A percentile compares a stretch with the other conserved stretches of the same genome.
Evolutionary conservation across 306 rosid species (phyloP).

Genomic region (Fragaria nilgerrensis): DNA sequence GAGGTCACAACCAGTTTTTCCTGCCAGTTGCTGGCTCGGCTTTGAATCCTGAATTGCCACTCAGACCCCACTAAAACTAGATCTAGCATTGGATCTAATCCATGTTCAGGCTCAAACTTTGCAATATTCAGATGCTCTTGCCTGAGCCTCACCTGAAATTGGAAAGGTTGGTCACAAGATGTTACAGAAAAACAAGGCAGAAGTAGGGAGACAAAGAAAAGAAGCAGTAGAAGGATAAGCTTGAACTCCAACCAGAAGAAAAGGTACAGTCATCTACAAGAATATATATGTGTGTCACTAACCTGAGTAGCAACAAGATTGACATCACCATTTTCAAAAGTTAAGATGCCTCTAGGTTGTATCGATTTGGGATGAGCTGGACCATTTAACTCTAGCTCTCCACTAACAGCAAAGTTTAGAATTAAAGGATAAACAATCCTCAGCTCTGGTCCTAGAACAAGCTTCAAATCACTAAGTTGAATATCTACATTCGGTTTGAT

Average conservation of each 20-base stretch:
- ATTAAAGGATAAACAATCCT: slow-evolving; percentile 86
- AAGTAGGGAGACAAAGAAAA: not conserved
- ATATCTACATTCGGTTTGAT: slow-evolving; percentile 59
- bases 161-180: slow-evolving; percentile 24
- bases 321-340: slow-evolving; percentile 88
- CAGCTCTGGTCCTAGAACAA: slow-evolving; percentile 89
- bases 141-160: slow-evolving; percentile 79
- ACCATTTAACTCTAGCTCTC: slow-evolving; percentile 92
- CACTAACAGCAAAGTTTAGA: slow-evolving; percentile 75
- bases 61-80: slow-evolving; percentile 82
- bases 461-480: slow-evolving; percentile 77
- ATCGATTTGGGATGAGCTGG: slow-evolving; percentile 70
- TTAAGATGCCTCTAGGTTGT: slow-evolving; percentile 74
- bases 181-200: slow-evolving; percentile 13
- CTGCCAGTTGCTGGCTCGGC: slow-evolving; percentile 92
- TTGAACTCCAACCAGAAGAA: not conserved
- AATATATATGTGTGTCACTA: slow-evolving; percentile 19
- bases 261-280: slow-evolving; percentile 6
- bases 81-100: slow-evolving; percentile 93
- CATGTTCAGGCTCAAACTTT: slow-evolving; percentile 87
- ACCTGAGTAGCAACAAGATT: slow-evolving; percentile 98
- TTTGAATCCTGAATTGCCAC: slow-evolving; percentile 79
- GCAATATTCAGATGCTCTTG: slow-evolving; percentile 81
- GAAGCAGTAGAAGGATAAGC: slow-evolving; percentile 8
- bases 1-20: slow-evolving; percentile 92